phyloP scores from a whole-genome alignment of 2,329 filamentous ascomycete species.

The Hymenoscyphus fructigenus region DNA sequence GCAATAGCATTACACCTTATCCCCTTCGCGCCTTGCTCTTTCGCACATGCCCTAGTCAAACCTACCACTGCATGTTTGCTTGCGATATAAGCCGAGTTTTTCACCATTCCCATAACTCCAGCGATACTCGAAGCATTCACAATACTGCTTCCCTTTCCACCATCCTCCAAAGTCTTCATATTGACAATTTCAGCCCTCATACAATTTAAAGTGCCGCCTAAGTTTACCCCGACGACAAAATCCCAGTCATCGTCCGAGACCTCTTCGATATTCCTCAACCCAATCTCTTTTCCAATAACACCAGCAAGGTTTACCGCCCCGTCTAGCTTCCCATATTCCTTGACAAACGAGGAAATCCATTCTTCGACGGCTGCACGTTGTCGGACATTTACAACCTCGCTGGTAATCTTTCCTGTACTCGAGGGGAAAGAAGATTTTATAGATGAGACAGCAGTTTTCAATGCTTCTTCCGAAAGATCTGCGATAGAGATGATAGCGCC shows the following conservation, averaged over 20 bases:
- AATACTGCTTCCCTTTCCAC: conserved; percentile 48
- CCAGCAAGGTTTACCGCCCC: conserved; percentile 43
- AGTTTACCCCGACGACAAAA: conserved; percentile 44
- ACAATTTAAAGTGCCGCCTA: conserved; percentile 50
- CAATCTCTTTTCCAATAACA: conserved; percentile 36
- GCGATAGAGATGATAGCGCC: conserved; percentile 21
- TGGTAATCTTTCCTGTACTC: conserved; percentile 3
- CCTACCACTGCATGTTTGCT: conserved; percentile 38
- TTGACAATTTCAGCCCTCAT: conserved; percentile 48
- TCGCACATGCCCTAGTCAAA: conserved; percentile 33
- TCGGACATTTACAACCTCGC: conserved; percentile 33
- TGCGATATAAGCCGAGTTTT: conserved; percentile 33
- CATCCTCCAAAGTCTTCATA: conserved; percentile 38
- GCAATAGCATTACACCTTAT: conserved; percentile 22
- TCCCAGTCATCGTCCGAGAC: conserved; percentile 45
- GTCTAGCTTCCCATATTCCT: conserved; percentile 38
- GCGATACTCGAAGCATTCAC: conserved; percentile 51
- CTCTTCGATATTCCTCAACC: conserved; percentile 31
- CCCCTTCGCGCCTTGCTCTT: conserved; percentile 29
- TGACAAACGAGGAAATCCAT: conserved; percentile 38
- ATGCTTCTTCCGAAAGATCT: conserved; percentile 19
- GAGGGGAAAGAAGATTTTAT: not conserved
- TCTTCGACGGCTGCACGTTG: conserved; percentile 30
- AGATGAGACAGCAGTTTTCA: conserved; percentile 14
- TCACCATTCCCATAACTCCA: conserved; percentile 39